A percentile compares a stretch with the other conserved stretches of the same genome.
These are phyloP conservation scores for Polychytrium aggregatum DNA, from an alignment of 192 early-diverging fungal species.

Conservation along the genomic window DNA sequence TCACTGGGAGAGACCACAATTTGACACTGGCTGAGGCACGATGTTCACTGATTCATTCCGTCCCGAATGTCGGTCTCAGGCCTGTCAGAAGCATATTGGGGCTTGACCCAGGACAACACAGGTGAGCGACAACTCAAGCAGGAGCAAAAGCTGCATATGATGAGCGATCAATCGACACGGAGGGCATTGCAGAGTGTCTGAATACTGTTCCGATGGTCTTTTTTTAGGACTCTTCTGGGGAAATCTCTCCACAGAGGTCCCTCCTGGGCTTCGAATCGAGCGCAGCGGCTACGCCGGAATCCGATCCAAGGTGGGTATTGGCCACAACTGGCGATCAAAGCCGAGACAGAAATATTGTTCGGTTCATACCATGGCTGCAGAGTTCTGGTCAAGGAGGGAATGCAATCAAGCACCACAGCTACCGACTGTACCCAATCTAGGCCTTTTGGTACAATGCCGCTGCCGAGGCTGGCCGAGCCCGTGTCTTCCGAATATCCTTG, in stretches of 20 bases:
- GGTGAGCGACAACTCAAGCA: slow-evolving; percentile 21
- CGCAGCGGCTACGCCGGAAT: slow-evolving; percentile 89
- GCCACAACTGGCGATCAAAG: too few relatives aligned
- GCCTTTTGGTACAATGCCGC: too few relatives aligned
- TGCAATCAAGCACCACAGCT: neutral
- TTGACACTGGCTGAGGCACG: too few relatives aligned
- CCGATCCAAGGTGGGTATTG: slow-evolving; percentile 55
- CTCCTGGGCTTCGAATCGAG: slow-evolving; percentile 55
- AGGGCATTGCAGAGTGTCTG: slow-evolving; percentile 1
- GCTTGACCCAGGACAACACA: slow-evolving; percentile 46
- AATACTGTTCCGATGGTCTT: neutral
- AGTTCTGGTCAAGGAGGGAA: neutral
- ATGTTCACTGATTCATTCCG: slow-evolving; percentile 5
- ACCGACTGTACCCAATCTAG: too few relatives aligned
- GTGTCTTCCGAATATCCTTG: neutral
- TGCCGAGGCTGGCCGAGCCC: too few relatives aligned
- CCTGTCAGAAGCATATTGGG: slow-evolving; percentile 62
- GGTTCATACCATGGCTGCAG: too few relatives aligned
- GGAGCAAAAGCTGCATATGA: slow-evolving; percentile 4
- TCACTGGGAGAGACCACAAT: too few relatives aligned
- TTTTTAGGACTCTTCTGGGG: slow-evolving; percentile 62
- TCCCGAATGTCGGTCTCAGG: slow-evolving; percentile 30
- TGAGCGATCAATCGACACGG: neutral
- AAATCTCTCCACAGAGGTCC: slow-evolving; percentile 65
- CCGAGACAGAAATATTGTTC: too few relatives aligned